Evolutionary conservation across 768 basidiomycete genomes (phyloP).

Genomic region (Hericium erinaceus): DNA sequence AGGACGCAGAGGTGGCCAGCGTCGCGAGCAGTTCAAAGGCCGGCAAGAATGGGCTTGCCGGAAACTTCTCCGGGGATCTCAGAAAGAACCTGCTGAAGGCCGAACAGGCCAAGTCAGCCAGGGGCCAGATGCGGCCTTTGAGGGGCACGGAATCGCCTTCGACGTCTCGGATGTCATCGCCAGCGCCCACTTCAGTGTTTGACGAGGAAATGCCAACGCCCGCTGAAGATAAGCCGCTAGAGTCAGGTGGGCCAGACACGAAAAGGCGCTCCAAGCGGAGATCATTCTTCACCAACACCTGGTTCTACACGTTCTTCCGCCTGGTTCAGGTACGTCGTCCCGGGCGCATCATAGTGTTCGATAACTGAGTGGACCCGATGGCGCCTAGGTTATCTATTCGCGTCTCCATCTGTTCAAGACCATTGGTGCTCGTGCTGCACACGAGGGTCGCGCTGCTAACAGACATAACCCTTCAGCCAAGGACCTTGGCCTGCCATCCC

Average conservation of each 20-base stretch:
- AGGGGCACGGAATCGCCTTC: conserved; percentile 41
- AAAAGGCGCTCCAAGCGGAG: conserved; percentile 32
- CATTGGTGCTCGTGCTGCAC: conserved; percentile 43
- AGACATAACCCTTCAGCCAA: conserved; percentile 28
- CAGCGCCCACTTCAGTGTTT: conserved; percentile 31
- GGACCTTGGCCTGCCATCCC: conserved; percentile 27
- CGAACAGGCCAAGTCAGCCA: conserved; percentile 67
- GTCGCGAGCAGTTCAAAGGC: not conserved
- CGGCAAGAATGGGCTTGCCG: conserved; percentile 4
- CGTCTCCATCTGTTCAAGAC: conserved; percentile 74
- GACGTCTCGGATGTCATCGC: conserved; percentile 53
- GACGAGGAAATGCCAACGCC: conserved; percentile 21
- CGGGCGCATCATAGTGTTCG: not conserved
- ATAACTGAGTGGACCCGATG: too few species aligned
- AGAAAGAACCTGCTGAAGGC: conserved; percentile 76
- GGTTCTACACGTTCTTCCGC: conserved; percentile 79
- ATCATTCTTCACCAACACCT: conserved; percentile 83
- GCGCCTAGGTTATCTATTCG: conserved; percentile 63
- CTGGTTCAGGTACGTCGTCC: conserved; percentile 64
- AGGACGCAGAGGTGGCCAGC: not conserved
- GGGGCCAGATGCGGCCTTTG: conserved; percentile 43
- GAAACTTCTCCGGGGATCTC: conserved; percentile 40
- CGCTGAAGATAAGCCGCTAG: not conserved
- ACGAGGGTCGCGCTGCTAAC: conserved; percentile 15
- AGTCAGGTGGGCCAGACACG: conserved; percentile 12